Conservation (phyloP, 1,284 basidiomycete genomes). For the Pseudozyma thailandica region DNA sequence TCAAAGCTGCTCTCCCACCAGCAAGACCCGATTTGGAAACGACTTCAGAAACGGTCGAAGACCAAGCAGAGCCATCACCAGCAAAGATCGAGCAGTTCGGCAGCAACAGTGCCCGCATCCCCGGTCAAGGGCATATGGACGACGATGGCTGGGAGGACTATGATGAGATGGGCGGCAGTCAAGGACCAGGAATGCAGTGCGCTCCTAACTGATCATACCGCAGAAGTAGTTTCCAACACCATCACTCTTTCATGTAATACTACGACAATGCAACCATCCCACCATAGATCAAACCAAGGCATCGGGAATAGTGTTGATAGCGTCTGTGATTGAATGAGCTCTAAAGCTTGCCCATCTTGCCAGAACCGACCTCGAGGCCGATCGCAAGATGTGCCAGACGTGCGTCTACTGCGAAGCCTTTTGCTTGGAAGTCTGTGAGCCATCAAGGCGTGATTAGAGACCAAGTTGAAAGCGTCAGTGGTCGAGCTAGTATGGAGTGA, state of each 20-base stretch:
- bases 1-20: conserved; percentile 47
- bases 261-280: conserved; percentile 7
- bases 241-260: conserved; percentile 25
- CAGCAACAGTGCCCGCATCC: conserved; percentile 38
- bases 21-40: conserved; percentile 44
- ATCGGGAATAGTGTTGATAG: neutral
- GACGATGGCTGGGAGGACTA: conserved; percentile 51
- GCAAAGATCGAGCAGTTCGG: conserved; percentile 49
- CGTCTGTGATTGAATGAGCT: neutral
- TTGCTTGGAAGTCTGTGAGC: conserved; percentile 57
- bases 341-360: conserved; percentile 42
- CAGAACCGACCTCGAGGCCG: conserved; percentile 55
- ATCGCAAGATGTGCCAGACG: conserved; percentile 63
- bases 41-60: conserved; percentile 32
- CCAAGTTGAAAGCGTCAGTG: neutral
- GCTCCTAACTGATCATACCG: conserved; percentile 42
- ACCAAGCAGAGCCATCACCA: conserved; percentile 34
- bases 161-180: conserved; percentile 40
- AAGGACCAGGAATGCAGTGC: conserved; percentile 59
- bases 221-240: conserved; percentile 1
- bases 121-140: conserved; percentile 41
- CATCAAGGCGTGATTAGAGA: neutral
- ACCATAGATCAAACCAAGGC: neutral
- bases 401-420: conserved; percentile 62
- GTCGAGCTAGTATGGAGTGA: too few species aligned